Evolutionary conservation across 1,139 yeast genomes (phyloP).

Genomic region (Protomyces macrosporus): DNA sequence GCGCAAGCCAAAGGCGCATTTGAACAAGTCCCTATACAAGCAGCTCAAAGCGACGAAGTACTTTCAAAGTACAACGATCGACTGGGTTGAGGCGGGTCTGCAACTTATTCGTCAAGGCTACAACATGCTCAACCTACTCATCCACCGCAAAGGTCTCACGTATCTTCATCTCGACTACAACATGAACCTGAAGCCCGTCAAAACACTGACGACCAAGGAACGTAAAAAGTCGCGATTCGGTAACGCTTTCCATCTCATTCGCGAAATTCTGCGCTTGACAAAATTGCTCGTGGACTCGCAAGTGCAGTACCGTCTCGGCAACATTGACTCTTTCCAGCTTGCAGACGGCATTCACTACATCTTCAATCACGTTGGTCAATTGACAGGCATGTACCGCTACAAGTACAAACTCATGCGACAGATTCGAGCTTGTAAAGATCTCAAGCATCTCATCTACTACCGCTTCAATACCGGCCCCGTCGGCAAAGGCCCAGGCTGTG

Average conservation of each 20-base stretch:
- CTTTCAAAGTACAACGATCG: constrained; percentile 85
- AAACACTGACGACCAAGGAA: constrained; percentile 92
- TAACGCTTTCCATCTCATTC: constrained; percentile 85
- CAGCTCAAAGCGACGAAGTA: constrained; percentile 72
- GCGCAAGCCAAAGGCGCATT: constrained; percentile 42
- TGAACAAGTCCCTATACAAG: constrained; percentile 58
- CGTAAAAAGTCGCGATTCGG: constrained; percentile 95
- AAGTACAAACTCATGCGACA: constrained; percentile 98
- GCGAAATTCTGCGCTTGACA: constrained; percentile 76
- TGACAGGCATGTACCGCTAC: constrained; percentile 94
- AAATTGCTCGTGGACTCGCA: constrained; percentile 90
- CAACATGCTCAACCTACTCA: constrained; percentile 82
- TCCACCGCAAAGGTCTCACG: constrained; percentile 86
- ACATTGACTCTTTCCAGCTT: constrained; percentile 84
- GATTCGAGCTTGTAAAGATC: constrained; percentile 88
- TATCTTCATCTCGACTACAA: constrained; percentile 92
- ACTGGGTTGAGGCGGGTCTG: constrained; percentile 97
- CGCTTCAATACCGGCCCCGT: constrained; percentile 65
- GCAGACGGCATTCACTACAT: constrained; percentile 93
- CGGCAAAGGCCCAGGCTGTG: constrained; percentile 98
- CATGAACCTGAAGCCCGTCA: constrained; percentile 92
- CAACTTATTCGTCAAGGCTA: constrained; percentile 92
- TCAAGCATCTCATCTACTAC: constrained; percentile 83
- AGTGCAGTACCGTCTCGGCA: constrained; percentile 82
- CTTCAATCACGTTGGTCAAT: constrained; percentile 85